Evolutionary conservation across 2,329 filamentous ascomycete genomes (phyloP), one percentile per base, ranked within the genome.

Genomic region (Xylaria polymorpha): DNA sequence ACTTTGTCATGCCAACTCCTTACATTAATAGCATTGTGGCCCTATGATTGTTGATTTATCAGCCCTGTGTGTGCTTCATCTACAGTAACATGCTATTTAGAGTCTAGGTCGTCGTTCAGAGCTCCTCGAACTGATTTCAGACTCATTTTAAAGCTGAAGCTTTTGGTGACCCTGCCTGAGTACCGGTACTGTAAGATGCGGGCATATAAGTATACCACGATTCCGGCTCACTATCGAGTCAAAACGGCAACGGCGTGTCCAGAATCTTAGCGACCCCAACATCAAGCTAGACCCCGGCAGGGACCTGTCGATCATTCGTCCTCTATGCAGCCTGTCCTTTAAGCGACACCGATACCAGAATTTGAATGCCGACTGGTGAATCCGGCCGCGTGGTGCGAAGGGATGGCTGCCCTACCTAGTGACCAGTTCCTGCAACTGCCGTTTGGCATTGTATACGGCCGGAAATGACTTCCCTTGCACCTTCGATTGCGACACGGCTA

Each of bases 301-400:
- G 41, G 77, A 77, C 6, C 72, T 15, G 71, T 80, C 39, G 72
- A 66, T 7, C 74, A 72, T 51, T 70, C 67, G 1, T 78, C 12
- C 80, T 79, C 67, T 80, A 78, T 55, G 80, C 80, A 0, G 66
- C 78, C n/a, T 74, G 72, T 39, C 64, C 81, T 5, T 80, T 81
- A 9, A 80, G 80, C 14, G 78, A 82, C 66, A 66, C 81, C n/a
- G 78, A 80, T 3, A 82, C 79, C 20, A 7, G 81, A 80, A 71
- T 79, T 6, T 79, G 80, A 2, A 63, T 82, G 3, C 37, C 80
- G 48, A 81, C 79, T 18, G 29, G 35, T 59, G 12, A 22, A 18
- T 15, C 7, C 43, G 1, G 77, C 81, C 60, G 76, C 80, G 61
- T 51, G 37, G 79, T 74, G 6, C 18, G 80, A 39, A 74, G 63